Evolutionary conservation across 1,284 basidiomycete species (phyloP).

Genomic region (Mycena sp.): DNA sequence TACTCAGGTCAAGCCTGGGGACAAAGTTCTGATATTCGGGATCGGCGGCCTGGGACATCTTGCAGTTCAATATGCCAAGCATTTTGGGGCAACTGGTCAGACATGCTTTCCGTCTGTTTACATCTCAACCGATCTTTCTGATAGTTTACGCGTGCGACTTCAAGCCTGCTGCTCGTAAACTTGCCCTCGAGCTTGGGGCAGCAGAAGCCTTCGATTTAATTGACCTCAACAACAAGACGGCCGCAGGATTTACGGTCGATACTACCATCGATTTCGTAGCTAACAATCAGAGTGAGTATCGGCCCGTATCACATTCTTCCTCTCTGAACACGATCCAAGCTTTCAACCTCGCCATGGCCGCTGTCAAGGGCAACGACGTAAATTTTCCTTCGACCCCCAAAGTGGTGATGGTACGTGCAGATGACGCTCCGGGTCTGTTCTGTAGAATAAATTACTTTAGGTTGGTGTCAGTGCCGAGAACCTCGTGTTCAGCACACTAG

Average conservation of each 20-base stretch:
- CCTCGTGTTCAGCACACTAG: neutral
- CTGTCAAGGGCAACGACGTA: neutral
- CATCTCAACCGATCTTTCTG: neutral
- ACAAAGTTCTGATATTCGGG: constrained; percentile 38
- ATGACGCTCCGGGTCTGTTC: no score
- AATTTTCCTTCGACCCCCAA: neutral
- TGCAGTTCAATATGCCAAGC: constrained; percentile 38
- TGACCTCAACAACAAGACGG: constrained; percentile 24
- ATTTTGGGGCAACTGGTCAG: constrained; percentile 34
- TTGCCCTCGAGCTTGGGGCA: constrained; percentile 36
- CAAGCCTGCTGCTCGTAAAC: constrained; percentile 34
- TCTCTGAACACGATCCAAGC: neutral
- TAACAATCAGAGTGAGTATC: neutral
- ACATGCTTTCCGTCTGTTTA: neutral
- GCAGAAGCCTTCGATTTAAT: constrained; percentile 33
- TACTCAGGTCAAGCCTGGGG: constrained; percentile 5
- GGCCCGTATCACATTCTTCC: neutral
- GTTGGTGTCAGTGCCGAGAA: neutral
- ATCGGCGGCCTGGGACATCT: constrained; percentile 42
- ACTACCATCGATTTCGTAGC: neutral
- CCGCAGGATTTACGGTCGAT: neutral
- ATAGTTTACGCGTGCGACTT: constrained; percentile 37
- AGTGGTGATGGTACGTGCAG: neutral
- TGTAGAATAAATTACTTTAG: neutral
- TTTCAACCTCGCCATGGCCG: neutral